These are phyloP conservation scores for Penicillium malachiteum DNA, from an alignment of 495 filamentous ascomycete genomes.

Conservation along the genomic window DNA sequence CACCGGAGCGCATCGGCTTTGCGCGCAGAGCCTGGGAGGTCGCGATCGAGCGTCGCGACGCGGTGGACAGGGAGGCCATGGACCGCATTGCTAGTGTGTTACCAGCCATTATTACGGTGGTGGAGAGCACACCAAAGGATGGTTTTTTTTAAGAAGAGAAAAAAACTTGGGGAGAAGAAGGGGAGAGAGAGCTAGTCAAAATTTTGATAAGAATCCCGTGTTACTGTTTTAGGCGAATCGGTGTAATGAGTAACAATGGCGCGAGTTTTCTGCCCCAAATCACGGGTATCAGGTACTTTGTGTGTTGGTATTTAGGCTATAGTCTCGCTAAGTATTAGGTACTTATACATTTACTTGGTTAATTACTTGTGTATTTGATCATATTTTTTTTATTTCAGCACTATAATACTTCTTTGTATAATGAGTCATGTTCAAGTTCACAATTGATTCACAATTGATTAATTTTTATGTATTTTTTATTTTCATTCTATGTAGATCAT, in stretches of 20 bases:
- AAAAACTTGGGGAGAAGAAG: conserved; percentile 16
- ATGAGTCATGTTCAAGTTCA: background rate
- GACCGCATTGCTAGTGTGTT: conserved; percentile 40
- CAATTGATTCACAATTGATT: too few species aligned
- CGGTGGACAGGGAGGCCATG: conserved; percentile 35
- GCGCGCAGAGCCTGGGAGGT: conserved; percentile 27
- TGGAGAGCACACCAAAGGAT: conserved; percentile 11
- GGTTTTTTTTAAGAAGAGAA: conserved; percentile 6
- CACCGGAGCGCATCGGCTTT: conserved; percentile 25
- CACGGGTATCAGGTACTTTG: background rate
- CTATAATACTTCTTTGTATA: too few species aligned
- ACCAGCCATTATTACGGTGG: conserved; percentile 43
- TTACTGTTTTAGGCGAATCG: conserved; percentile 47
- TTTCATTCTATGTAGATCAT: background rate
- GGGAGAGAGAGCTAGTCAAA: conserved; percentile 22
- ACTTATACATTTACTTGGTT: background rate
- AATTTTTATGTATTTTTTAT: background rate
- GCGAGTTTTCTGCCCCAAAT: background rate
- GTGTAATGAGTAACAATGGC: conserved; percentile 23
- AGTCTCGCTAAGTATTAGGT: background rate
- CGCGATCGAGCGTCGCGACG: conserved; percentile 43
- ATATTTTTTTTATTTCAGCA: background rate
- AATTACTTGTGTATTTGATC: background rate
- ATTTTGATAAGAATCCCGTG: conserved; percentile 25
- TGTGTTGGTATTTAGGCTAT: background rate